These are phyloP conservation scores for Suillus bovinus DNA, from an alignment of 768 basidiomycete species.

Conservation along the genomic window DNA sequence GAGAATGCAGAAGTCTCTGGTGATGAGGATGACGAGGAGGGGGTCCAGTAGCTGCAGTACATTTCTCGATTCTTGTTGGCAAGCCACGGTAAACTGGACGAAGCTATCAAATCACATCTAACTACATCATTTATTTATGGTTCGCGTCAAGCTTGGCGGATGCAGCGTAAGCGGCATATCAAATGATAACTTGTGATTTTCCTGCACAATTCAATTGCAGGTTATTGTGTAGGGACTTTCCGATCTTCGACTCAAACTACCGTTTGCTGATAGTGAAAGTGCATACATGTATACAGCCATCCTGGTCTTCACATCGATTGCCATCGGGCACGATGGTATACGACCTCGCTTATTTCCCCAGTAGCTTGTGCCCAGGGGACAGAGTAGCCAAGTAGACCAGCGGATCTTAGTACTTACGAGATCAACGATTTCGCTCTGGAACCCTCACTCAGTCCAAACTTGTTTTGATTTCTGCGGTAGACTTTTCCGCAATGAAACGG, in stretches of 20 bases:
- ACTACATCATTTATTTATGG: neutral
- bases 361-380: neutral
- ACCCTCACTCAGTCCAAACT: neutral
- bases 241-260: neutral
- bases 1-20: conserved; percentile 98
- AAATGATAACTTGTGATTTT: neutral
- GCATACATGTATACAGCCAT: neutral
- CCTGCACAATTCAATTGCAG: neutral
- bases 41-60: no score
- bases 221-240: neutral
- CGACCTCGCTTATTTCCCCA: neutral
- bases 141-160: neutral
- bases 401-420: neutral
- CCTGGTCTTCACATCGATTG: neutral
- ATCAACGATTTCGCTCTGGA: neutral
- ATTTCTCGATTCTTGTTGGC: no score
- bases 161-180: neutral
- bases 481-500: neutral
- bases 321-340: neutral
- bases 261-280: neutral
- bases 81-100: no score
- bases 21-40: conserved; percentile 84
- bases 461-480: neutral
- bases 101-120: no score
- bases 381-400: neutral